These are phyloP conservation scores for Colletotrichum tofieldiae DNA, from an alignment of 2,329 filamentous ascomycete genomes.

Conservation along the genomic window DNA sequence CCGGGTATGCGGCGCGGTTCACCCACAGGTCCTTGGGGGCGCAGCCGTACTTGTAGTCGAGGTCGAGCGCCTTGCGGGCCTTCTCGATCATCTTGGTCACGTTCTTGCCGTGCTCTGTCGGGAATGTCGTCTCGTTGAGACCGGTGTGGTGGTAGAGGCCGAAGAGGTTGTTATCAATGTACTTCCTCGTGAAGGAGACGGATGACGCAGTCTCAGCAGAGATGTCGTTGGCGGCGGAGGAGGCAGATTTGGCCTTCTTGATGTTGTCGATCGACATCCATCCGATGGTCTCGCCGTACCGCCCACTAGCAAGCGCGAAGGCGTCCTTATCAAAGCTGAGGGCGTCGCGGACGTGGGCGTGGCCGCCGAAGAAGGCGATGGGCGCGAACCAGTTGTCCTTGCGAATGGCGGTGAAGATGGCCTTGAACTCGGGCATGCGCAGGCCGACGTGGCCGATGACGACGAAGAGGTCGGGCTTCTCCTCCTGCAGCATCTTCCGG, in stretches of 20 bases:
- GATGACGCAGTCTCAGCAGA: constrained; percentile 49
- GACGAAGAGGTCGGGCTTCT: constrained; percentile 89
- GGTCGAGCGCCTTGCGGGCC: constrained; percentile 78
- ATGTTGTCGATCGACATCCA: constrained; percentile 89
- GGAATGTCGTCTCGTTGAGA: constrained; percentile 80
- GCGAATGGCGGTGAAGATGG: constrained; percentile 85
- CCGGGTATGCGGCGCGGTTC: constrained; percentile 81
- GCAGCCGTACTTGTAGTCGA: constrained; percentile 86
- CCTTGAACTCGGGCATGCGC: constrained; percentile 83
- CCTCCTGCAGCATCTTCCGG: constrained; percentile 84
- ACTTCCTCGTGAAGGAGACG: constrained; percentile 80
- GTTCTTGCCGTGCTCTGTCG: constrained; percentile 81
- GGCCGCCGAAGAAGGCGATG: constrained; percentile 93
- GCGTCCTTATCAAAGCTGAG: constrained; percentile 84
- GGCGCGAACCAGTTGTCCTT: constrained; percentile 84
- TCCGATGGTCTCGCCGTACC: constrained; percentile 95
- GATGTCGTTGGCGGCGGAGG: constrained; percentile 44
- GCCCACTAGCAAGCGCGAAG: constrained; percentile 86
- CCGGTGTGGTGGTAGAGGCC: constrained; percentile 87
- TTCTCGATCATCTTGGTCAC: constrained; percentile 79
- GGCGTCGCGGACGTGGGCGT: constrained; percentile 90
- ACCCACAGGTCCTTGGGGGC: constrained; percentile 88
- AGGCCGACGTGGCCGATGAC: constrained; percentile 90
- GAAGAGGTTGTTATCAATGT: constrained; percentile 94
- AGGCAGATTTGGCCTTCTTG: constrained; percentile 52